phyloP scores from a whole-genome alignment of 2,329 filamentous ascomycete genomes.

The Xylariaceae sp. region DNA sequence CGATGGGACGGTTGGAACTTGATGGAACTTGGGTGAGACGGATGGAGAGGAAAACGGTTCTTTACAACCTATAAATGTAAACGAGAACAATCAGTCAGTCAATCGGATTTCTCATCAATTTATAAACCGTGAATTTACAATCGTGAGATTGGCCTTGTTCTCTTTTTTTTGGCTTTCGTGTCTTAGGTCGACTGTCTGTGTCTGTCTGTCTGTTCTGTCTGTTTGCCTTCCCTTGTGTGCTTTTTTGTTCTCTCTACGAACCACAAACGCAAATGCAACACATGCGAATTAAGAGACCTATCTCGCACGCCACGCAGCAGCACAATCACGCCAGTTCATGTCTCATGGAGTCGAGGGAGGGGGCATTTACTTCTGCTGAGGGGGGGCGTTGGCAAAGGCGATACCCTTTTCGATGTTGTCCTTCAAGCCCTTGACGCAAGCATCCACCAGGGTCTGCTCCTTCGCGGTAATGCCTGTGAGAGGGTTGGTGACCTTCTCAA shows the following conservation, averaged over 20 bases:
- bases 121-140: conserved; percentile 13
- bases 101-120: conserved; percentile 16
- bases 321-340: conserved; percentile 14
- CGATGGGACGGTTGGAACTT: no score
- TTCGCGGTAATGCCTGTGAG: conserved; percentile 71
- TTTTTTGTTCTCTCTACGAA: conserved; percentile 22
- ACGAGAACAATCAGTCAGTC: conserved; percentile 29
- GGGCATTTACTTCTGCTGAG: conserved; percentile 76
- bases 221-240: neutral
- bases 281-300: conserved; percentile 21
- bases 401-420: conserved; percentile 94
- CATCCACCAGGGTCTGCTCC: conserved; percentile 82
- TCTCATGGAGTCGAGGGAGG: conserved; percentile 28
- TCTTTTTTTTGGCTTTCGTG: conserved; percentile 14
- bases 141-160: conserved; percentile 11
- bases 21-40: neutral
- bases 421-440: conserved; percentile 71
- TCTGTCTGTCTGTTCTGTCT: conserved; percentile 14
- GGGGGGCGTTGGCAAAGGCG: conserved; percentile 79
- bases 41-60: conserved; percentile 17
- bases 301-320: conserved; percentile 13
- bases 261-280: conserved; percentile 18
- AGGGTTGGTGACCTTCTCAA: conserved; percentile 77
- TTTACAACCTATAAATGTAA: conserved; percentile 31
- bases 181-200: neutral